A percentile compares a stretch with the other conserved stretches of the same genome.
Evolutionary conservation across 2,329 filamentous ascomycete species (phyloP).

Genomic region (Apiospora marii): DNA sequence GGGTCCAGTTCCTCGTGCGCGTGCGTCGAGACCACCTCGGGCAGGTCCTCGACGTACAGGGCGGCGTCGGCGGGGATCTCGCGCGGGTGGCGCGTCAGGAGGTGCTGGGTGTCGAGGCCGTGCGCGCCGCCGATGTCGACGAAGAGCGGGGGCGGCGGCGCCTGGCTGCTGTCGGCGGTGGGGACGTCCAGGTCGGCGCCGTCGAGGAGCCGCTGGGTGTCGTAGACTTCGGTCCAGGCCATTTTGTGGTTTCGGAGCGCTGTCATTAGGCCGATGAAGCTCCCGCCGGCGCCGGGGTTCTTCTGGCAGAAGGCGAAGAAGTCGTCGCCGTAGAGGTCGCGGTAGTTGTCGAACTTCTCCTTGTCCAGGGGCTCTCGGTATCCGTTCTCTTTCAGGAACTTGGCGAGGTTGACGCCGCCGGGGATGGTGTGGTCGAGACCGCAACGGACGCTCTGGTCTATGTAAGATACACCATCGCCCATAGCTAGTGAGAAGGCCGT

Average conservation of each 20-base stretch:
- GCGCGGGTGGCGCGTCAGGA: conserved; percentile 43
- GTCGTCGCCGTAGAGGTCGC: conserved; percentile 32
- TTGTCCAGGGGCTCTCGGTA: conserved; percentile 31
- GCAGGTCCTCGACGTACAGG: conserved; percentile 50
- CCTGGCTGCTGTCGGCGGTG: conserved; percentile 34
- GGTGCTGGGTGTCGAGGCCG: conserved; percentile 46
- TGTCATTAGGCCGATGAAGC: conserved; percentile 38
- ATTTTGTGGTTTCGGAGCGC: conserved; percentile 33
- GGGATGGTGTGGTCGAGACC: conserved; percentile 30
- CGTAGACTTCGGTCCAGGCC: conserved; percentile 38
- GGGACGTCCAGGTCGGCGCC: conserved; percentile 37
- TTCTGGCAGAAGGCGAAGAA: conserved; percentile 36
- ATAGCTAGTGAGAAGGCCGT: conserved; percentile 38
- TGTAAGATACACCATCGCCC: conserved; percentile 36
- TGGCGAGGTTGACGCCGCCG: conserved; percentile 30
- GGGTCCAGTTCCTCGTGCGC: conserved; percentile 28
- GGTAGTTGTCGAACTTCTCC: conserved; percentile 34
- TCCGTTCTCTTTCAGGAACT: conserved; percentile 28
- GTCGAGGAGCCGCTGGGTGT: conserved; percentile 35
- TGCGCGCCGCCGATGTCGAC: conserved; percentile 52
- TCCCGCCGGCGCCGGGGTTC: conserved; percentile 32
- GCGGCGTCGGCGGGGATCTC: conserved; percentile 34
- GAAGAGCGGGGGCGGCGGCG: conserved; percentile 40
- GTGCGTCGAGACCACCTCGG: conserved; percentile 35
- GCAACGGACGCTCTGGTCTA: conserved; percentile 35